A percentile compares a stretch with the other conserved stretches of the same genome.
phyloP scores from a whole-genome alignment of 2,329 filamentous ascomycete genomes.

The Parascedosporium putredinis region DNA sequence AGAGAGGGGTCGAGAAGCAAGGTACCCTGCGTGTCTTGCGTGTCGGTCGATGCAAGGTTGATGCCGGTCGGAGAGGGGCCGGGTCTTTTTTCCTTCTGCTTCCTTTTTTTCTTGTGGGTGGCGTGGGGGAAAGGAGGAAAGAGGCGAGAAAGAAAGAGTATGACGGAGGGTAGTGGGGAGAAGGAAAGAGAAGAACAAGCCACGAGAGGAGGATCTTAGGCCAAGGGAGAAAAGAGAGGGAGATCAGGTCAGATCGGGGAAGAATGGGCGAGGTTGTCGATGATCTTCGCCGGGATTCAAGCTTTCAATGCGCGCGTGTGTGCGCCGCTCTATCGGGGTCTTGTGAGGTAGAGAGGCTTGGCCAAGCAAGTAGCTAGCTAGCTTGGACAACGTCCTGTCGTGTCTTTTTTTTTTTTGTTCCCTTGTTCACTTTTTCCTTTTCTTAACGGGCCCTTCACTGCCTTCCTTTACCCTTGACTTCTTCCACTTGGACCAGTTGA shows the following conservation, averaged over 20 bases:
- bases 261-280: neutral
- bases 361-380: neutral
- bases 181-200: neutral
- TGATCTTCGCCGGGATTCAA: neutral
- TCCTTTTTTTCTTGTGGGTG: too few relatives aligned
- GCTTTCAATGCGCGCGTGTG: constrained; percentile 1
- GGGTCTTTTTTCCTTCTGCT: too few relatives aligned
- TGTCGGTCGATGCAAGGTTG: neutral
- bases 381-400: too few relatives aligned
- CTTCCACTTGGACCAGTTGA: too few relatives aligned
- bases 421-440: neutral
- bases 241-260: constrained; percentile 1
- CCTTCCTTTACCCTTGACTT: too few relatives aligned
- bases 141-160: too few relatives aligned
- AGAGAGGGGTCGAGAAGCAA: neutral
- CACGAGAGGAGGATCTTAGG: too few relatives aligned
- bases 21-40: neutral
- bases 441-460: too few relatives aligned
- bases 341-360: neutral
- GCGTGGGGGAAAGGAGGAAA: too few relatives aligned
- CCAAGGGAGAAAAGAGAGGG: neutral
- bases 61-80: neutral
- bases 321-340: too few relatives aligned
- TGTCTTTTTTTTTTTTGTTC: neutral
- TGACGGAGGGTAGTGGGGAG: too few relatives aligned